Evolutionary conservation across 345 rosid genomes (phyloP), one percentile per base, ranked within the genome.

Genomic region (Moricandia arvensis): DNA sequence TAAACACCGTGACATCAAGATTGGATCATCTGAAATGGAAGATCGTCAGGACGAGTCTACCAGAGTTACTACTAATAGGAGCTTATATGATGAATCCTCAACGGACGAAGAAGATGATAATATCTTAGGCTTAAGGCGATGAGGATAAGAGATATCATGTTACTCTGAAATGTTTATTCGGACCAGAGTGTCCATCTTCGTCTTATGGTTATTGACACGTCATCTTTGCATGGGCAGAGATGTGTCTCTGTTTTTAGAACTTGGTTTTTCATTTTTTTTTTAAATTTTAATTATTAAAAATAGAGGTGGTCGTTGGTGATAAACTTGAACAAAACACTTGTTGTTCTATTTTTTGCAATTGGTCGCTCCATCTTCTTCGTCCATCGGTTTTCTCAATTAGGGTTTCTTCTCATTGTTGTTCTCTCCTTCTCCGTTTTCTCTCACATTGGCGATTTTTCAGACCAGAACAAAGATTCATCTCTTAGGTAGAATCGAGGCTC

Each of bases 1-100:
- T 67, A 90, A 92, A 71, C 96, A 92, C 80, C 87, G 96, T 0
- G 78, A 83, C 80, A 66, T 75, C 17, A 82, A 83, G 66, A 78
- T 75, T 21, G 92, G 90, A 61, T 75, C 82, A 0, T 37, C 83
- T 9, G 47, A 41, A 1, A 67, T 45, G 35, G 83, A 81, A 24
- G 83, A 85, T 10, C 65, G 11, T 17, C 69, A 8, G 29, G 29
- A 26, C 41, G 87, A 81, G 37, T 63, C 73, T 27, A 73, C 68
- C 71, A 73, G 72, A 68, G 37, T 72, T 21, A 68, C 75, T 18
- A 71, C 61, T 59, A 5, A 33, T n/a, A 67, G 47, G 34, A 74
- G 59, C 66, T 7, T 75, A 17, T 49, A 3, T 45, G 82, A 77
- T 58, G 82, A 66, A 3, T 61, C 74, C 15, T 53, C 61, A 0